Conservation (phyloP, 176 grass and related monocot species). For the Bromus sterilis region DNA sequence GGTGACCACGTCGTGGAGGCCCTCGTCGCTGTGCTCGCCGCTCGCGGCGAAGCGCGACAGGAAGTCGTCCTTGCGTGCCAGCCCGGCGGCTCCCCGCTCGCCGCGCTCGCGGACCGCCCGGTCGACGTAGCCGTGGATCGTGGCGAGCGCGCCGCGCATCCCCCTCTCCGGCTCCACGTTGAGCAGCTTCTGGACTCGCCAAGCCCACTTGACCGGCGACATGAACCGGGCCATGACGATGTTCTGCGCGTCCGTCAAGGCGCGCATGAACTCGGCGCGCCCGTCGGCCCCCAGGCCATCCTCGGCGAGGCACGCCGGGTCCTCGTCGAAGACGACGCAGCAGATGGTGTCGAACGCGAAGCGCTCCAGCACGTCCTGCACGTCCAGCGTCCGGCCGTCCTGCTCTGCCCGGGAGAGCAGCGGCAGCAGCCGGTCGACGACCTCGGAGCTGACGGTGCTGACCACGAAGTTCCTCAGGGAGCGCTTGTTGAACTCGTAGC, state of each 20-base stretch:
- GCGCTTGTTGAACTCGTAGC: conserved; percentile 52
- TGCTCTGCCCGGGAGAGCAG: background rate
- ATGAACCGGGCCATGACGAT: conserved; percentile 38
- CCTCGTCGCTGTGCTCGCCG: conserved; percentile 30
- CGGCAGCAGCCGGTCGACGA: conserved; percentile 37
- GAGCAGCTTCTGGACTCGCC: conserved; percentile 53
- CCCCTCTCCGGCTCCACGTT: conserved; percentile 36
- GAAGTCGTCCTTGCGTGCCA: conserved; percentile 29
- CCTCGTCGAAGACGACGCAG: conserved; percentile 54
- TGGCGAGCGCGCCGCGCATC: conserved; percentile 21
- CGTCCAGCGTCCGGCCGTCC: conserved; percentile 19
- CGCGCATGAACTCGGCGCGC: conserved; percentile 33
- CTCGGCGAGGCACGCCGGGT: conserved; percentile 42
- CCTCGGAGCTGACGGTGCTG: conserved; percentile 28
- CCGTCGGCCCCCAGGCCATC: background rate
- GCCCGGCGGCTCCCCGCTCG: background rate
- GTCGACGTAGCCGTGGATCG: conserved; percentile 33
- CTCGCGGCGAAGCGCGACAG: conserved; percentile 44
- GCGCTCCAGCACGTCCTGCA: conserved; percentile 60
- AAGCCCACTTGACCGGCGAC: conserved; percentile 27
- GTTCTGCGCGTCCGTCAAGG: conserved; percentile 28
- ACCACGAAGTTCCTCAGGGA: conserved; percentile 42
- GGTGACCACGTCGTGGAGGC: conserved; percentile 49
- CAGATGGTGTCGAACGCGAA: conserved; percentile 77
- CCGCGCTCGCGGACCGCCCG: conserved; percentile 27